These are phyloP conservation scores for Guillardia theta DNA, from an alignment of 78 protist species.

Conservation along the genomic window DNA sequence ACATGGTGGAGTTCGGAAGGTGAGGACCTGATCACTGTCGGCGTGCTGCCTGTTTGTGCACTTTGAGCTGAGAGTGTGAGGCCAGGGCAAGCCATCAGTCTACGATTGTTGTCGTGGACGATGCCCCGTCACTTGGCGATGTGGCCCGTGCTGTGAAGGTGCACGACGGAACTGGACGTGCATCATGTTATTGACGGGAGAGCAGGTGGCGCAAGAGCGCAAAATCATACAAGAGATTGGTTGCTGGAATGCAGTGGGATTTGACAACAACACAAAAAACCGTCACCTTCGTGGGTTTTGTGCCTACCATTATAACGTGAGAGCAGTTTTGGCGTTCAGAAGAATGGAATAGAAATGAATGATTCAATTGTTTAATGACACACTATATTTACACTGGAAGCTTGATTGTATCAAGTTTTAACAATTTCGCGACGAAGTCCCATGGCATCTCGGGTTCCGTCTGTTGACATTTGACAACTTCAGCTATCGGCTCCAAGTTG, in stretches of 20 bases:
- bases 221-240: background rate
- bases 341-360: too few relatives aligned
- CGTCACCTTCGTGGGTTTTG: too few relatives aligned
- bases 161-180: background rate
- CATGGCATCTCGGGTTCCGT: too few relatives aligned
- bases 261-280: constrained; percentile 25
- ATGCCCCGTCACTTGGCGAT: constrained; percentile 16
- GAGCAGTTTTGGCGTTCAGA: too few relatives aligned
- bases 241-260: background rate
- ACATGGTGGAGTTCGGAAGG: background rate
- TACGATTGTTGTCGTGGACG: background rate
- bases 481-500: too few relatives aligned
- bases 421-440: too few relatives aligned
- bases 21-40: background rate
- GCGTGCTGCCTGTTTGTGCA: background rate
- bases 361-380: too few relatives aligned
- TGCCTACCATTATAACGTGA: too few relatives aligned
- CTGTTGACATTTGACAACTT: too few relatives aligned
- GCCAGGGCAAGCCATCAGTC: background rate
- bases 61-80: background rate
- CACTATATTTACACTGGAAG: too few relatives aligned
- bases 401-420: too few relatives aligned
- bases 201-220: background rate
- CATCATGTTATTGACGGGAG: background rate
- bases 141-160: background rate